Evolutionary conservation across 2,329 filamentous ascomycete genomes (phyloP).

Genomic region (Macroventuria anomochaeta): DNA sequence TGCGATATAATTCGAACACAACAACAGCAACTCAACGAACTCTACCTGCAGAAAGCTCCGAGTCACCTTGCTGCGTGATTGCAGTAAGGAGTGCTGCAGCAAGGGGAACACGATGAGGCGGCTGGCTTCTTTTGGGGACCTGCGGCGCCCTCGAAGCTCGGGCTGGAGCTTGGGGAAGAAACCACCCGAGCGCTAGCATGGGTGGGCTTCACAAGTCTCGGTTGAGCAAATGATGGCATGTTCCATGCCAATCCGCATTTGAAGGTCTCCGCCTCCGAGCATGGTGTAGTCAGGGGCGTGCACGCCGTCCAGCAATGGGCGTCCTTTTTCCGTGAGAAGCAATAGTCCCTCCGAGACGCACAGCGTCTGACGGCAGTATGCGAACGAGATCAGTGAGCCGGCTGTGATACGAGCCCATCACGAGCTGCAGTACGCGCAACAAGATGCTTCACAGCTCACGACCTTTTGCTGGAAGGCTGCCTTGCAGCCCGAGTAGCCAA

Average conservation of each 20-base stretch:
- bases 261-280: conserved; percentile 33
- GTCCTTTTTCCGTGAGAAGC: conserved; percentile 8
- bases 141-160: conserved; percentile 40
- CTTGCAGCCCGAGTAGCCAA: conserved; percentile 5
- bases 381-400: neutral
- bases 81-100: conserved; percentile 47
- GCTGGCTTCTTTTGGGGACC: conserved; percentile 46
- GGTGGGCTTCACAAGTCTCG: conserved; percentile 44
- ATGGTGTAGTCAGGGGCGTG: conserved; percentile 40
- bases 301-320: conserved; percentile 22
- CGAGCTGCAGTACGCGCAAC: neutral
- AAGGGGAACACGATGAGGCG: conserved; percentile 38
- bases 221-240: conserved; percentile 44
- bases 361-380: conserved; percentile 9
- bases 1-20: conserved; percentile 27
- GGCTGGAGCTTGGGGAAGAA: conserved; percentile 43
- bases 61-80: conserved; percentile 46
- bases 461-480: neutral
- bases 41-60: conserved; percentile 39
- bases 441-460: neutral
- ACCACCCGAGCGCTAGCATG: conserved; percentile 41
- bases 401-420: neutral
- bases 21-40: conserved; percentile 30
- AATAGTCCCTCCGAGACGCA: conserved; percentile 1
- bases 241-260: conserved; percentile 38